phyloP scores from a whole-genome alignment of 2,329 filamentous ascomycete genomes.

The Botryotinia globosa region DNA sequence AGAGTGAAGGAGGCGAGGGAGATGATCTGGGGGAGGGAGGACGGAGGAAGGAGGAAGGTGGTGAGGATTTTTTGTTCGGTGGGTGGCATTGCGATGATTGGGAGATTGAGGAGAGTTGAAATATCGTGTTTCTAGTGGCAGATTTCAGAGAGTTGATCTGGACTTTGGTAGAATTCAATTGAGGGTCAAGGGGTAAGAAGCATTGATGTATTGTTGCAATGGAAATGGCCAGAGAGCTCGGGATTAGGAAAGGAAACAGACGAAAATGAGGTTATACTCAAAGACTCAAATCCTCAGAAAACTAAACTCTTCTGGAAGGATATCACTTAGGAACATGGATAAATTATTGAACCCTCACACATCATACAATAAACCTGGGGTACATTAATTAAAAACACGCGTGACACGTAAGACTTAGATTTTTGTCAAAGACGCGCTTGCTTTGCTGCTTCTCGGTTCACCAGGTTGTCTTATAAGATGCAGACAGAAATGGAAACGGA shows the following conservation, averaged over 20 bases:
- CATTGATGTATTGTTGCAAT: neutral
- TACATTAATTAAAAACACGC: neutral
- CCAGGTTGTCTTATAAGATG: neutral
- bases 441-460: conserved; percentile 2
- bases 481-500: neutral
- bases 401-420: conserved; percentile 6
- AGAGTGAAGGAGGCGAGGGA: conserved; percentile 72
- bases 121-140: neutral
- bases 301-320: neutral
- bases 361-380: neutral
- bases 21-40: conserved; percentile 69
- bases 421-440: conserved; percentile 1
- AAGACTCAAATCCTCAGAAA: neutral
- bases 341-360: neutral
- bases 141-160: neutral
- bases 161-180: neutral
- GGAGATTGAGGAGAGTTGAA: neutral
- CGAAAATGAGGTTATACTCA: neutral
- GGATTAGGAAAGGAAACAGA: neutral
- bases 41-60: conserved; percentile 75
- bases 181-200: neutral
- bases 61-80: conserved; percentile 72
- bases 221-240: neutral
- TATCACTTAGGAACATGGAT: neutral
- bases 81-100: conserved; percentile 57